Base-by-base conservation (phyloP, 2,329 filamentous ascomycete genomes). In the Botrytis galanthina region DNA sequence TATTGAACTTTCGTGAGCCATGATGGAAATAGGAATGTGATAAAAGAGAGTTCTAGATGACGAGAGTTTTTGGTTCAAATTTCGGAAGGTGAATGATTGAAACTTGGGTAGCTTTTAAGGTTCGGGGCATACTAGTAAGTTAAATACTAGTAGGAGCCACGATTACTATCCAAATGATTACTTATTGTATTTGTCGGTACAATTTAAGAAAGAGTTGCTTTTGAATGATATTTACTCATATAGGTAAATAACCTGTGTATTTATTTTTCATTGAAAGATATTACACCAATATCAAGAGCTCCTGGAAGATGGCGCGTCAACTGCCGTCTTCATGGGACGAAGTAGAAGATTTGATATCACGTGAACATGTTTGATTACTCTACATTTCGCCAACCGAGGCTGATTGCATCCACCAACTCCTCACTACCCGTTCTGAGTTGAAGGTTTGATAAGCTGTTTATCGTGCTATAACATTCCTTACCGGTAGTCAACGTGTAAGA, bases 181-280 rank as follows among this genome's bases (percentile, higher is more conserved):
- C 51, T 54, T 5, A 29, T 54, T 54, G 26, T 54, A 16, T 26
- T 29, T 54, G 51, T 5, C 16, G 12, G n/a, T 29, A 2, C 51
- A 4, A n/a, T 14, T n/a, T n/a, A 12, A 54, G 48, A n/a, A n/a
- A 16, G 10, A 12, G 48, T 54, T 5, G 20, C 48, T 26, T 54
- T n/a, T 7, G 48, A n/a, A 54, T 48, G 22, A 54, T 54, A 6
- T 54, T 51, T 12, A n/a, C 26, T 54, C 48, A 51, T 51, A 3
- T 0, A 4, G 26, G 26, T 2, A n/a, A 26, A 10, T n/a, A 51
- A 4, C 0, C 6, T 10, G 0, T 51, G 10, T n/a, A n/a, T n/a
- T 0, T 14, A 3, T 14, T 9, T 51, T 51, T 51, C 48, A n/a
- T n/a, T 0, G 6, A n/a, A 51, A 12, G 10, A 14, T n/a, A 10